Base-by-base conservation (phyloP, 2,329 filamentous ascomycete species). In the Blastomyces percursus region DNA sequence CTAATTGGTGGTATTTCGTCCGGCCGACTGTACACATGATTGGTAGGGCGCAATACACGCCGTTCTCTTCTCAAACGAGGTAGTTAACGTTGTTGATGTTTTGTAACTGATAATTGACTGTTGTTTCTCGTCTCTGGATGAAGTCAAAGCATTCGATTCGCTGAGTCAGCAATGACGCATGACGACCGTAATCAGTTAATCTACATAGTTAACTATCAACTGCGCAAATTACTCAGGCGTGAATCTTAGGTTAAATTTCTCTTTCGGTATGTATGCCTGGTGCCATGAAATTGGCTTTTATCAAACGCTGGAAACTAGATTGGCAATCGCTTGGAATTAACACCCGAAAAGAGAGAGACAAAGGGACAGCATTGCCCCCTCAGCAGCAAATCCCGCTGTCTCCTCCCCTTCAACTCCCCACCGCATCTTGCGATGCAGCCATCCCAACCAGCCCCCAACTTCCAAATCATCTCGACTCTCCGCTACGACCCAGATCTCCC, bases 401-500 rank as follows among this genome's bases (percentile, higher is more conserved):
- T 30, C 27, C 27, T 4, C 27, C 27, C 27, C 27, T 4, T 30
- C 19, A 35, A 4, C 32, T 35, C 16, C 19, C 19, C 42, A 8
- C 7, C 19, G 4, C 27, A 30, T 30, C 42, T 46, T 11, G 2
- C 42, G 21, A 48, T 48, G 44, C 44, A 21, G n/a, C 38, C 54
- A 27, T 50, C 58, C 4, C 42, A 46, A n/a, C 16, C 16, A 46
- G 14, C 42, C 42, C 19, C 69, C 56, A 69, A 76, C 1, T 88
- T 91, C 67, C 76, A 81, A 57, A 76, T 92, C 40, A 87, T 90
- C 70, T 87, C 86, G 2, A 87, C 89, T 0, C 78, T 91, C 62
- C 86, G 89, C 61, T 90, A 87, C 71, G 89, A 93, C 67, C 80
- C 82, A 19, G 71, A 72, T 1, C 81, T 93, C 46, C 70, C 77